These are phyloP conservation scores for Phyllosticta citribraziliensis DNA, from an alignment of 2,329 filamentous ascomycete species.

Conservation along the genomic window DNA sequence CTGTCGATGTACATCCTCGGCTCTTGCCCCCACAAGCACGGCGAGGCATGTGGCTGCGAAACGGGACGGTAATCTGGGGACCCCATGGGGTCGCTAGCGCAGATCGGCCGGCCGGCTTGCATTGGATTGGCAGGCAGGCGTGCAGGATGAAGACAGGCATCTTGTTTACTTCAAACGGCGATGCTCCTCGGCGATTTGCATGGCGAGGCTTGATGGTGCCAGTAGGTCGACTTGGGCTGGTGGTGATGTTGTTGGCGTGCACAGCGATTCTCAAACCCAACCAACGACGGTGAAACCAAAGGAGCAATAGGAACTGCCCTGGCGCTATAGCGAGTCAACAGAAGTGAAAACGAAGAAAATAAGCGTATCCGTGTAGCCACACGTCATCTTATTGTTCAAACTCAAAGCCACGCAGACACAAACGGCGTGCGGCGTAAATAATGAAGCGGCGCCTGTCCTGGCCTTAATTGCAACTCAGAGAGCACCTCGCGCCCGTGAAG, in stretches of 20 bases:
- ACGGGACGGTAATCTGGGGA: neutral
- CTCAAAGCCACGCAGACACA: neutral
- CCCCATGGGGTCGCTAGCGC: neutral
- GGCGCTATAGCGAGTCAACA: neutral
- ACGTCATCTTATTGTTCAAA: neutral
- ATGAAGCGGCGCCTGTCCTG: neutral
- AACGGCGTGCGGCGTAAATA: neutral
- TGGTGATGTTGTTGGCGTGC: neutral
- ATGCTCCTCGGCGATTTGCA: neutral
- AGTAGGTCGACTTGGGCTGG: neutral
- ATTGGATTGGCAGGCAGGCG: no score
- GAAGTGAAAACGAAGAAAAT: neutral
- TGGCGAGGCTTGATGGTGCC: neutral
- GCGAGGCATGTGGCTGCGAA: neutral
- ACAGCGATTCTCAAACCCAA: neutral
- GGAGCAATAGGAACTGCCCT: neutral
- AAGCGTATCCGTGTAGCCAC: neutral
- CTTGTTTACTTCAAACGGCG: neutral
- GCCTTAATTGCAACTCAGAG: neutral
- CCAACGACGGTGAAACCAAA: neutral
- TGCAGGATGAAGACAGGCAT: neutral
- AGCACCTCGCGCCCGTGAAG: neutral
- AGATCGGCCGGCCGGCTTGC: neutral
- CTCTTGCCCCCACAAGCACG: neutral
- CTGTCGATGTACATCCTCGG: neutral